Percentiles rank a stretch among this genome's conserved stretches.
Conservation (phyloP, 345 rosid genomes). For the Cardamine resedifolia region DNA sequence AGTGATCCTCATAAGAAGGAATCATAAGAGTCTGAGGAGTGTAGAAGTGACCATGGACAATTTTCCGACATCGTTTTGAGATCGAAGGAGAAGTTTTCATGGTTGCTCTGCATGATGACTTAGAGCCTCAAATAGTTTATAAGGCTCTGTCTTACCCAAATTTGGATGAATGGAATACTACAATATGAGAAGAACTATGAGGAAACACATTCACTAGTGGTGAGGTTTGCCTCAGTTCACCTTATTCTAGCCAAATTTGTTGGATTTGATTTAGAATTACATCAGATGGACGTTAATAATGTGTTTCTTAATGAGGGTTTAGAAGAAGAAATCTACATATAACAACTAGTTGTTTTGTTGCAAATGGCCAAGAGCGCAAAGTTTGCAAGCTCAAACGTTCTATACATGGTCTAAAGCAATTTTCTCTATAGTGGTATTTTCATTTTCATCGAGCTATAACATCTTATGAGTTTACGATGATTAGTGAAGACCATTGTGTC, state of each 20-base stretch:
- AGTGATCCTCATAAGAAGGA: neutral
- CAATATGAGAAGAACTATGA: neutral
- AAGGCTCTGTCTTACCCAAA: neutral
- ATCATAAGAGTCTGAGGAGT: neutral
- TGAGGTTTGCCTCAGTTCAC: slow-evolving; percentile 6
- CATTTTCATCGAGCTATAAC: too few relatives aligned
- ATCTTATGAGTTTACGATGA: too few relatives aligned
- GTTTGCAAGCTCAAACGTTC: too few relatives aligned
- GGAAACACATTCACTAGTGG: neutral
- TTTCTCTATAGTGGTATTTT: too few relatives aligned
- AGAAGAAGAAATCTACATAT: neutral
- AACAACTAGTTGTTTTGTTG: neutral
- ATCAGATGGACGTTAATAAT: neutral
- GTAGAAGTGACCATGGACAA: neutral
- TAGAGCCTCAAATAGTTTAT: neutral
- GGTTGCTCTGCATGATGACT: neutral
- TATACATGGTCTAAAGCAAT: too few relatives aligned
- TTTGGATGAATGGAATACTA: neutral
- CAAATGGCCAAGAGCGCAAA: too few relatives aligned
- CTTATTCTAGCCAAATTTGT: neutral
- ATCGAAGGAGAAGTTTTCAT: neutral
- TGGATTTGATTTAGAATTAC: neutral
- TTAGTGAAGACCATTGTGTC: too few relatives aligned
- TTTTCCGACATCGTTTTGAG: neutral
- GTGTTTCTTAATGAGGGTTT: neutral